Base-by-base conservation (phyloP, 352 stramenopile species). In the Phytophthora pseudosyringae region DNA sequence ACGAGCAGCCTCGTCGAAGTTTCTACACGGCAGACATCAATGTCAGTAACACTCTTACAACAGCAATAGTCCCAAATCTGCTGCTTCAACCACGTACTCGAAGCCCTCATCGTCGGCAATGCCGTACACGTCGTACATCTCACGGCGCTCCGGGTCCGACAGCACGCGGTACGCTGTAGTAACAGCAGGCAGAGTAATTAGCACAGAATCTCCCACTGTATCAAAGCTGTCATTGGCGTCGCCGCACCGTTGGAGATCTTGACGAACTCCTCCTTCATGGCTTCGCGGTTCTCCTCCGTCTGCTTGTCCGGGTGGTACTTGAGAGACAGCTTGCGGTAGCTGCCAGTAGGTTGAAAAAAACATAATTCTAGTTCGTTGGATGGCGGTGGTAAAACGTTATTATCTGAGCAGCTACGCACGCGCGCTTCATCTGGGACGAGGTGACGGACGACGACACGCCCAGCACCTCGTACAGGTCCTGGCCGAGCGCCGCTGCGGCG, bases 231-330 rank as follows among this genome's bases (percentile, higher is more conserved):
- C 33, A 10, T 48, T n/a, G 12, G 13, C 26, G 12, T 7, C 31
- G 6, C 55, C 64, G 13, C 47, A 91, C 82, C 83, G 59, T 92
- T 92, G 49, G 80, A 78, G 73, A 92, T 89, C 76, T 92, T 88
- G 60, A 92, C 72, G 45, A 92, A 92, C 57, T 83, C 64, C 29
- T 87, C 80, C 63, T 83, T 86, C 76, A 88, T 83, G 11, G 59
- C 64, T 39, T 88, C 80, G 15, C 78, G 75, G 11, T 58, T 81
- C 26, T 89, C 79, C 18, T 82, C 77, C 28, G 90, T 88, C 49
- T 97, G 93, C 77, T 98, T 98, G 72, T 98, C 94, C 26, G 95
- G 95, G 75, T 98, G 95, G 67, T 97, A 98, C 72, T 98, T 93
- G 44, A 98, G 83, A 60, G 86, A 96, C 38, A 98, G 71, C 69